Base-by-base conservation (phyloP, 352 stramenopile genomes). In the Phytophthora ohioensis region DNA sequence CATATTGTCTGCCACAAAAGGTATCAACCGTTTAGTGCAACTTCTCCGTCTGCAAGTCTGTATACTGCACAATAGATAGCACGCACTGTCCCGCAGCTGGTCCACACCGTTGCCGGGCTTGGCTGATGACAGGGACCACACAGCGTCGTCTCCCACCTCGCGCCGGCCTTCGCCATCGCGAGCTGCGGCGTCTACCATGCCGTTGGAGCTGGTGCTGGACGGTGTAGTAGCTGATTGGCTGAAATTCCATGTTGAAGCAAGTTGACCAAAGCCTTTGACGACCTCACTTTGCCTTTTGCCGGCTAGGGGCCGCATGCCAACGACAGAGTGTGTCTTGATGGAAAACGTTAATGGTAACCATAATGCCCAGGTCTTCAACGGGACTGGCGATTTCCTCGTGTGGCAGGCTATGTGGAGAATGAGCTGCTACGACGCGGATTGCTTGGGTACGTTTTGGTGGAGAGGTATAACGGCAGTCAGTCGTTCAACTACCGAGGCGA, bases 21-120 rank as follows among this genome's bases (percentile, higher is more conserved):
- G 41, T 57, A 9, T 31, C 21, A 49, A 27, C 21, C 21, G 21
- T 27, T 66, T 52, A 78, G 39, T 36, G 43, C 12, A 17, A 8
- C 21, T 47, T 13, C 15, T 39, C 30, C 7, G 43, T 35, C n/a
- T 62, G 9, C 41, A 59, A 2, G 17, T 35, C 42, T 32, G 2
- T 36, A 36, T 38, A 17, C 45, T 36, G 13, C 2, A 43, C 39
- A 8, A 13, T 21, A 75, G 17, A 13, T 21, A 75, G 17, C n/a
- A 77, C 82, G 48, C 64, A 96, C 89, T 88, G 70, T 99, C 97
- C 12, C 95, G 84, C 31, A 99, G 81, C 81, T 99, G 96, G 64
- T 99, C 95, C 4, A 99, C 96, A 12, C 97, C 97, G 74, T 99
- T 99, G 51, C 97, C 97, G 6, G 97, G 96, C 79, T 99, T 99